phyloP scores from a whole-genome alignment of 1,284 basidiomycete species.

The Ceratobasidium sp. region DNA sequence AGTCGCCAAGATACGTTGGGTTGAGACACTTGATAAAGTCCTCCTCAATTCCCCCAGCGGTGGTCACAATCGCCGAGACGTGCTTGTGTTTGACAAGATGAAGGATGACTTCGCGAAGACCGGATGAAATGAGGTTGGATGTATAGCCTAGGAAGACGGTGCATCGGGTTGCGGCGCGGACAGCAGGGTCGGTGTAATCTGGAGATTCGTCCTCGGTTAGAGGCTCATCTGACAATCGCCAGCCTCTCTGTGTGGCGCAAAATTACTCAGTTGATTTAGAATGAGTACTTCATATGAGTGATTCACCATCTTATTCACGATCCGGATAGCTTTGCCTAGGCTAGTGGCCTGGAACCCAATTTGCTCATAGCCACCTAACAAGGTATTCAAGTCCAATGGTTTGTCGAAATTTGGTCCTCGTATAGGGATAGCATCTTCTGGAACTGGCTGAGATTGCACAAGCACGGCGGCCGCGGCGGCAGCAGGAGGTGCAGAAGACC shows the following conservation, averaged over 20 bases:
- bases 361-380: constrained; percentile 82
- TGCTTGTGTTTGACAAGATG: constrained; percentile 95
- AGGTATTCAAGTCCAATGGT: constrained; percentile 68
- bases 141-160: constrained; percentile 97
- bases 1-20: constrained; percentile 93
- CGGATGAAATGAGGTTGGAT: constrained; percentile 98
- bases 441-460: constrained; percentile 79
- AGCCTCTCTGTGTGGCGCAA: constrained; percentile 63
- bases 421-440: constrained; percentile 74
- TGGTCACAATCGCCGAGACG: constrained; percentile 91
- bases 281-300: background rate
- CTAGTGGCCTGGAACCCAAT: constrained; percentile 98
- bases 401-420: constrained; percentile 88
- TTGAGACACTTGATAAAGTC: constrained; percentile 99
- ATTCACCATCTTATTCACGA: constrained; percentile 88
- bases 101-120: constrained; percentile 90
- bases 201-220: constrained; percentile 71
- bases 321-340: constrained; percentile 85
- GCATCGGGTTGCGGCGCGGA: constrained; percentile 75
- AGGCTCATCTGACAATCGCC: constrained; percentile 85
- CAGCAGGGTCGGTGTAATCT: constrained; percentile 62
- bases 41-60: constrained; percentile 98
- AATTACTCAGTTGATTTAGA: background rate
- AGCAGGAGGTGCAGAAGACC: constrained; percentile 50
- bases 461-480: constrained; percentile 76